These are phyloP conservation scores for Litsea cubeba DNA, from an alignment of 164 flowering plant species.

Conservation along the genomic window DNA sequence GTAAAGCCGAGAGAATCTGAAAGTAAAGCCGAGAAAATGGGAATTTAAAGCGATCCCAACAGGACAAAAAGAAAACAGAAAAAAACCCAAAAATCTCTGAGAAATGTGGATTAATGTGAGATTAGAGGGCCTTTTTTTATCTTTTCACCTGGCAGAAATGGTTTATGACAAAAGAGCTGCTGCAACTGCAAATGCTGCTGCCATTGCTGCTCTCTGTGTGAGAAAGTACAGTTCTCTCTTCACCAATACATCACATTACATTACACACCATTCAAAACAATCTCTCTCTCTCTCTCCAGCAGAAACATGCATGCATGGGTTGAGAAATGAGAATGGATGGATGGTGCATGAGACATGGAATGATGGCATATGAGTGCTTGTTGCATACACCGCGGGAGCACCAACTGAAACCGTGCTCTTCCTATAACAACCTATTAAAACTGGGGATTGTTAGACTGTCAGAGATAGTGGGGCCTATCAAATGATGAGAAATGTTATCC, in stretches of 20 bases:
- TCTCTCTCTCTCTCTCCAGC: constrained; percentile 1
- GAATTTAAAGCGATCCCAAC: not conserved
- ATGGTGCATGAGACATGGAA: not conserved
- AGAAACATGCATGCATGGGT: not conserved
- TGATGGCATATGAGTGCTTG: not conserved
- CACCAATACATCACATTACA: not conserved
- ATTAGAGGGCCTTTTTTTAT: not conserved
- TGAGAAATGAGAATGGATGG: not conserved
- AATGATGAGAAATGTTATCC: too few species aligned
- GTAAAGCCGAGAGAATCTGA: not conserved
- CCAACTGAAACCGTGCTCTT: too few species aligned
- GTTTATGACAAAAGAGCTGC: constrained; percentile 9
- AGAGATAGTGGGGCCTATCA: too few species aligned
- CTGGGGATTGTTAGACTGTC: too few species aligned
- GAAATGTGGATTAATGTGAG: not conserved
- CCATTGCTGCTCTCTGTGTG: constrained; percentile 2
- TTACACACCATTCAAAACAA: too few species aligned
- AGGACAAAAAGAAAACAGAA: not conserved
- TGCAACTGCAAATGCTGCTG: not conserved
- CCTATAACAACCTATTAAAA: too few species aligned
- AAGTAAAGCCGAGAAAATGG: not conserved
- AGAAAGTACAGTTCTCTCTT: constrained; percentile 16
- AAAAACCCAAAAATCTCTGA: not conserved
- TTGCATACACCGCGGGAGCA: too few species aligned
- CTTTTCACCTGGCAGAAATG: constrained; percentile 8